Percentiles rank a stretch among this genome's conserved stretches.
These are phyloP conservation scores for Ustilago esculenta DNA, from an alignment of 1,284 basidiomycete genomes.

Conservation along the genomic window DNA sequence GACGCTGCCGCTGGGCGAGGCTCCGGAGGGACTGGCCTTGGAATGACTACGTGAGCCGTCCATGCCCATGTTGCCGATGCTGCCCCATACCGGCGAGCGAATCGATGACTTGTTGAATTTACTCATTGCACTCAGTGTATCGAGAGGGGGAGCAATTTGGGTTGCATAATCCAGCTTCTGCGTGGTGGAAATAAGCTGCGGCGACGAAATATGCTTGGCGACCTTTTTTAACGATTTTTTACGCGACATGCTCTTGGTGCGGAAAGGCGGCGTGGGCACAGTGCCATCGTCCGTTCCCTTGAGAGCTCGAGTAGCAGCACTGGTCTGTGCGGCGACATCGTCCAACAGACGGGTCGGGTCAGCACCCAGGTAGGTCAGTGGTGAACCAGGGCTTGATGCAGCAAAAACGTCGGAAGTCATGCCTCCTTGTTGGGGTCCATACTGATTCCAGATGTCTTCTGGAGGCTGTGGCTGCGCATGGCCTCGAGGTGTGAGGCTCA, in stretches of 20 bases:
- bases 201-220: constrained; percentile 54
- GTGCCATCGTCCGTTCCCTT: constrained; percentile 48
- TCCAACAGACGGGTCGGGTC: constrained; percentile 36
- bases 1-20: constrained; percentile 18
- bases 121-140: constrained; percentile 5
- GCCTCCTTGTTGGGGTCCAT: constrained; percentile 23
- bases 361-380: constrained; percentile 1
- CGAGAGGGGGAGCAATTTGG: constrained; percentile 15
- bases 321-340: constrained; percentile 58
- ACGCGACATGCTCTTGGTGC: constrained; percentile 51
- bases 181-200: constrained; percentile 58
- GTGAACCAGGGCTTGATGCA: constrained; percentile 1
- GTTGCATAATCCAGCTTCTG: constrained; percentile 52
- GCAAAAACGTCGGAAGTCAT: constrained; percentile 9
- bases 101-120: constrained; percentile 5
- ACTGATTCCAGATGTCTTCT: constrained; percentile 32
- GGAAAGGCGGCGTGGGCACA: constrained; percentile 27
- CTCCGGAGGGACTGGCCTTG: constrained; percentile 13
- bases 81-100: constrained; percentile 31
- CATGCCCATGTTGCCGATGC: constrained; percentile 10
- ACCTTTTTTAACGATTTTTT: constrained; percentile 52
- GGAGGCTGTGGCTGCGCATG: constrained; percentile 16
- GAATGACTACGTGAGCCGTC: constrained; percentile 14
- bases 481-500: constrained; percentile 20
- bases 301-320: constrained; percentile 55